Evolutionary conservation across 345 rosid species (phyloP).

Genomic region (Pugionium dolabratum): DNA sequence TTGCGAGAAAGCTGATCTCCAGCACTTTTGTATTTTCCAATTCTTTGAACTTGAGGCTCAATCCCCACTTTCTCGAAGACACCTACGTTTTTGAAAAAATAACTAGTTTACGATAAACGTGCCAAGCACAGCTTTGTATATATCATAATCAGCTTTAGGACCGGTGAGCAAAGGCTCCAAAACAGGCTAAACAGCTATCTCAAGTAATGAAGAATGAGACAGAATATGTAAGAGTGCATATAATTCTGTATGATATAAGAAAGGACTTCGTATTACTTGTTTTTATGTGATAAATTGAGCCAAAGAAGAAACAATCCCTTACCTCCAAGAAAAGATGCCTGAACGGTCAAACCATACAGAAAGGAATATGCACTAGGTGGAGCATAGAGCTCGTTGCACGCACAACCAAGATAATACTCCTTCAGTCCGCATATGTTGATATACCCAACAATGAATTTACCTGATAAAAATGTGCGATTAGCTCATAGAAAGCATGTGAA

Average conservation of each 20-base stretch:
- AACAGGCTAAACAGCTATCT: slow-evolving; percentile 5
- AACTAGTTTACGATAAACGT: slow-evolving; percentile 13
- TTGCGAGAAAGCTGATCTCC: slow-evolving; percentile 90
- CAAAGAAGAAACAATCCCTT: slow-evolving; percentile 31
- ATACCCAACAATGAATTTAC: slow-evolving; percentile 81
- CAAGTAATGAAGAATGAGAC: slow-evolving; percentile 1
- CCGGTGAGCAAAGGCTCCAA: not conserved
- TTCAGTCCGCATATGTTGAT: slow-evolving; percentile 75
- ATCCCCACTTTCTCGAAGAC: slow-evolving; percentile 85
- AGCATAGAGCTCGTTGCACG: slow-evolving; percentile 82
- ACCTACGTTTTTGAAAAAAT: slow-evolving; percentile 52
- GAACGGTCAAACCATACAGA: slow-evolving; percentile 82
- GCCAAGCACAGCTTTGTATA: not conserved
- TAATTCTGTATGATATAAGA: not conserved
- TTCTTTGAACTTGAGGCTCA: slow-evolving; percentile 86
- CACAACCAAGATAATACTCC: slow-evolving; percentile 88
- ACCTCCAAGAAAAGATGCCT: slow-evolving; percentile 91
- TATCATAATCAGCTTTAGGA: no score
- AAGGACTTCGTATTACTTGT: not conserved
- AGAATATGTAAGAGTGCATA: slow-evolving; percentile 2
- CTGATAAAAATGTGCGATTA: no score
- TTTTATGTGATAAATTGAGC: not conserved
- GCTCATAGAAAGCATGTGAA: slow-evolving; percentile 4
- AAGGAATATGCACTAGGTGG: slow-evolving; percentile 97
- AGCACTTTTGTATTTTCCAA: slow-evolving; percentile 95